A percentile compares a stretch with the other conserved stretches of the same genome.
phyloP scores from a whole-genome alignment of 495 filamentous ascomycete genomes.

The Podospora comata region DNA sequence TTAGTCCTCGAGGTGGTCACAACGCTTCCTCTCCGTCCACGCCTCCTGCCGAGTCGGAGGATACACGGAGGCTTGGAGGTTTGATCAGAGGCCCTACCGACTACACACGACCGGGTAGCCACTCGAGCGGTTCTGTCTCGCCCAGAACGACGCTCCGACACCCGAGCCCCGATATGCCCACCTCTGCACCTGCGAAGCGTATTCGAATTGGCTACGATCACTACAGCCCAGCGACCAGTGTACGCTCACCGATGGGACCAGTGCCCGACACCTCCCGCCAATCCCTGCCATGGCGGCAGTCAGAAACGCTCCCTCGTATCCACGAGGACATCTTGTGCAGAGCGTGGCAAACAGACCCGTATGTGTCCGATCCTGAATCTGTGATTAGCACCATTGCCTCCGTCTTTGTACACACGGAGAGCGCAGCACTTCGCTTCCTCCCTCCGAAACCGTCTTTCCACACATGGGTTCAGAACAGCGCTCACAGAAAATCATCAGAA shows the following conservation, averaged over 20 bases:
- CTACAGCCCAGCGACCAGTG: conserved; percentile 32
- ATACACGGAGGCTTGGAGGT: conserved; percentile 36
- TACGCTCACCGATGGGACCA: conserved; percentile 35
- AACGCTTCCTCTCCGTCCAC: conserved; percentile 31
- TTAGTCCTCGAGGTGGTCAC: conserved; percentile 51
- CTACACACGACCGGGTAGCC: conserved; percentile 37
- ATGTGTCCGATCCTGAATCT: conserved; percentile 32
- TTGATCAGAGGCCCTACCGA: conserved; percentile 31
- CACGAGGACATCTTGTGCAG: conserved; percentile 49
- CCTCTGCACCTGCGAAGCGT: conserved; percentile 39
- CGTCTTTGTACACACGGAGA: conserved; percentile 24
- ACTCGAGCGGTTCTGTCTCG: conserved; percentile 44
- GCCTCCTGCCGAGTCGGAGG: conserved; percentile 45
- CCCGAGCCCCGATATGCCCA: conserved; percentile 30
- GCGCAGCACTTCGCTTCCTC: neutral
- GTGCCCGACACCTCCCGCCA: conserved; percentile 34
- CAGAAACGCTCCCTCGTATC: conserved; percentile 40
- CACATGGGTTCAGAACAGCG: conserved; percentile 39
- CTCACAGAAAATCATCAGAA: conserved; percentile 55
- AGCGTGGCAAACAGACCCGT: conserved; percentile 65
- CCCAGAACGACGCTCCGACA: conserved; percentile 37
- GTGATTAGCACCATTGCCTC: neutral
- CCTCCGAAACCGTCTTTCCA: conserved; percentile 21
- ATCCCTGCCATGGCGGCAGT: conserved; percentile 39
- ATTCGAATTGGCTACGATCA: conserved; percentile 42